phyloP scores from a whole-genome alignment of 2,329 filamentous ascomycete species.

The Scolecobasidium constrictum region DNA sequence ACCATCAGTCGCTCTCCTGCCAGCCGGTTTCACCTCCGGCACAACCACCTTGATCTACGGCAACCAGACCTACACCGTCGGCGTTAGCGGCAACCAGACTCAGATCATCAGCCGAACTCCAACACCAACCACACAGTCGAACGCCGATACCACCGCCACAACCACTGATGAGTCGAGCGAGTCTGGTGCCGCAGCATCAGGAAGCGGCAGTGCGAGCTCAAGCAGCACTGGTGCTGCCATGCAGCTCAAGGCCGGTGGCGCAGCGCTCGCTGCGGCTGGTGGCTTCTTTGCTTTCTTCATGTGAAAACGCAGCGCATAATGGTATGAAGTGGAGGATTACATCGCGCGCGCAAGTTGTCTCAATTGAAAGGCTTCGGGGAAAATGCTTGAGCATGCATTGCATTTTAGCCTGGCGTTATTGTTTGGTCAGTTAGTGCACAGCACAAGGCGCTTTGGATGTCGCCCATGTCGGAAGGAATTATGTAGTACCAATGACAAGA shows the following conservation, averaged over 20 bases:
- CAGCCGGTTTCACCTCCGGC: constrained; percentile 28
- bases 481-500: no score
- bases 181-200: constrained; percentile 4
- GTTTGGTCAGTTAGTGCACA: no score
- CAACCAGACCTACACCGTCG: constrained; percentile 17
- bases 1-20: constrained; percentile 28
- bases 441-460: no score
- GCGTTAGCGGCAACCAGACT: constrained; percentile 18
- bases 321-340: no score
- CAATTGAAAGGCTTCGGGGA: no score
- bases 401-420: no score
- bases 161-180: no score
- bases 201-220: background rate
- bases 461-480: no score
- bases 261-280: constrained; percentile 23
- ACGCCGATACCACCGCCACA: constrained; percentile 11
- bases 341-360: no score
- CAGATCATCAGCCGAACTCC: constrained; percentile 18
- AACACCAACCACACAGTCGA: constrained; percentile 11
- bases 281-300: constrained; percentile 25
- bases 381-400: no score
- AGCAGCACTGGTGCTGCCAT: constrained; percentile 13
- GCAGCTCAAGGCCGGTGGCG: constrained; percentile 20
- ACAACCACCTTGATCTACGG: constrained; percentile 16
- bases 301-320: constrained; percentile 14